Base-by-base conservation (phyloP, 73 alveolate species). In the Paramecium biaurelia region DNA sequence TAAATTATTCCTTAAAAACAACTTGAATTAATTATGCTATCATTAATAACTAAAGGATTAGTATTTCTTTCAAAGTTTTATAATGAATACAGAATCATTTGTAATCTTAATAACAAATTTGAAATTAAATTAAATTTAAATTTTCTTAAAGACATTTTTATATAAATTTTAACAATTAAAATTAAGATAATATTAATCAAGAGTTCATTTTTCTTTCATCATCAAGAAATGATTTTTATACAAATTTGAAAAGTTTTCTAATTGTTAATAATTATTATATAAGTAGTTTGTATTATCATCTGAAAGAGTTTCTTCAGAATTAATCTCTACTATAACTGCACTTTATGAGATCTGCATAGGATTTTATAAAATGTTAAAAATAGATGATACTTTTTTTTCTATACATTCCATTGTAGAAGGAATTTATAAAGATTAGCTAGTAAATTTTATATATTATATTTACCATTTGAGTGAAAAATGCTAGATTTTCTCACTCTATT, bases 391-490 rank as follows among this genome's bases (percentile, higher is more conserved):
- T 26, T 63, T 63, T 32, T 63, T 63, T 32, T 63, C 84, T 14
- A 63, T 3, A 26, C 84, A 63, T 63, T 63, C 84, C 26, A 63
- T 12, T 11, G 84, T 63, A 7, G 84, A 63, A 6, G 84, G 84
- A 7, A 63, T 63, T 63, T 63, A 63, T 12, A 63, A 14, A 7
- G 84, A 63, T 63, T 63, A 15, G 8, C 84, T 63, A 24, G 7
- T 23, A 30, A 0, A 8, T 26, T 1, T 10, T 23, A 30, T 53
- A 18, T 15, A 5, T 53, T 12, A 47, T 47, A 47, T 47, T 23
- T 63, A 63, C 84, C 84, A 63, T 63, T 63, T 63, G 12, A 63
- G 45, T 63, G 84, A 63, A 32, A 63, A 63, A 12, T 38, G 84
- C 12, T 63, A 20, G 1, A 23, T 63, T 63, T 63, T 63, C 24